Evolutionary conservation across 2,329 filamentous ascomycete genomes (phyloP).

Genomic region (Trichoderma semiorbis): DNA sequence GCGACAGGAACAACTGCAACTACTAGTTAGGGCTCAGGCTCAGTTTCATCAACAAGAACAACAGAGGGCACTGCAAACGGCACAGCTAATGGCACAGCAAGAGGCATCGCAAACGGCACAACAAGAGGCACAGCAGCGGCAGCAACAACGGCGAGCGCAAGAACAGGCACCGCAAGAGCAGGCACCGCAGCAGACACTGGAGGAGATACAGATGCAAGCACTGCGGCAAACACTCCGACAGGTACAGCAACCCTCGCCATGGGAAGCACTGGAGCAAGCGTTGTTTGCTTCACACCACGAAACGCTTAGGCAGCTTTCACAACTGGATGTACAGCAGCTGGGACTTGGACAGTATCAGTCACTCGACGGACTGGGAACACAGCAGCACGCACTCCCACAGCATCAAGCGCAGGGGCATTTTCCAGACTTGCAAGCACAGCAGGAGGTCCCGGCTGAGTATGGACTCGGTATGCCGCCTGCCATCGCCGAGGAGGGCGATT

Average conservation of each 20-base stretch:
- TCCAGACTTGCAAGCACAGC: neutral
- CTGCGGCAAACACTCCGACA: neutral
- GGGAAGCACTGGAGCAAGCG: neutral
- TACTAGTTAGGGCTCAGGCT: neutral
- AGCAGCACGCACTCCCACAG: neutral
- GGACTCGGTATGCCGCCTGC: neutral
- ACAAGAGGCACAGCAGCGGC: neutral
- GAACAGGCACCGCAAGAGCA: neutral
- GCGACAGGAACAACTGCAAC: neutral
- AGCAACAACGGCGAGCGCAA: neutral
- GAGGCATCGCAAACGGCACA: neutral
- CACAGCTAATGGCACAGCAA: neutral
- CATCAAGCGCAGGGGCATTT: neutral
- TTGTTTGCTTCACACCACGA: neutral
- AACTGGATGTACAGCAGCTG: neutral
- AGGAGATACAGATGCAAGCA: neutral
- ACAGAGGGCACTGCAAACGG: neutral
- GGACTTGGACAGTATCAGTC: neutral
- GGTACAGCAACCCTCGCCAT: neutral
- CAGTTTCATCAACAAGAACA: neutral
- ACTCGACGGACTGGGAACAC: neutral
- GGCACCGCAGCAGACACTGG: neutral
- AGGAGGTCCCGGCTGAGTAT: neutral
- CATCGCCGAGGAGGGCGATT: neutral
- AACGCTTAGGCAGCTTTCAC: neutral